Evolutionary conservation across 805 yeast genomes (phyloP).

Genomic region (Blastobotrys muscicola): DNA sequence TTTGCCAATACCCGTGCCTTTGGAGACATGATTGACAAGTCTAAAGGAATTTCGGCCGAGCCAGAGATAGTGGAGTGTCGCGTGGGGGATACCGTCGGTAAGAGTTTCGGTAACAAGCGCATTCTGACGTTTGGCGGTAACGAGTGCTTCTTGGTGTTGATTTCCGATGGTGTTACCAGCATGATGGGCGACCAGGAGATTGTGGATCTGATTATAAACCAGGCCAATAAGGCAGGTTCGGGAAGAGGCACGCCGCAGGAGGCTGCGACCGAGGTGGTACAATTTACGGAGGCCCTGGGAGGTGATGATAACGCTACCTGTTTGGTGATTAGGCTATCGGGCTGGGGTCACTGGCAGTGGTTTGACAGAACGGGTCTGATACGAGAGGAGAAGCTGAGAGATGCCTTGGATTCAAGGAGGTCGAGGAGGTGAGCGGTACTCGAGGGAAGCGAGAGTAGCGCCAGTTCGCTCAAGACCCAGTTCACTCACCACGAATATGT

Average conservation of each 20-base stretch:
- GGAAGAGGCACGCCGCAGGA: constrained; percentile 70
- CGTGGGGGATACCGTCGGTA: constrained; percentile 43
- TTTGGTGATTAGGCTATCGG: constrained; percentile 62
- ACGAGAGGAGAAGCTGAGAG: constrained; percentile 61
- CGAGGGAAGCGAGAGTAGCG: too few relatives aligned
- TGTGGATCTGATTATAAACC: constrained; percentile 72
- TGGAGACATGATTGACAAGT: constrained; percentile 78
- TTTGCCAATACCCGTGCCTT: constrained; percentile 90
- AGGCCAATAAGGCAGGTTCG: constrained; percentile 45
- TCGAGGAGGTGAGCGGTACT: too few relatives aligned
- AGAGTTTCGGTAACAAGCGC: not conserved
- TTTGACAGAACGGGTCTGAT: constrained; percentile 73
- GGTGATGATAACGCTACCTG: constrained; percentile 97
- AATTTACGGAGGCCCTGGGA: constrained; percentile 76
- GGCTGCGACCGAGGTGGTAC: constrained; percentile 77
- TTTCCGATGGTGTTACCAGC: constrained; percentile 84
- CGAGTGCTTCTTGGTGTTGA: constrained; percentile 74
- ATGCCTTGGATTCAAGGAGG: constrained; percentile 22
- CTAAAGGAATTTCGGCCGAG: constrained; percentile 81
- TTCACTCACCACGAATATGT: too few relatives aligned
- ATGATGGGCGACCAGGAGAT: constrained; percentile 81
- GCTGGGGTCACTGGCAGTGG: constrained; percentile 86
- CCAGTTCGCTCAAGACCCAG: too few relatives aligned
- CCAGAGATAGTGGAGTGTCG: constrained; percentile 71
- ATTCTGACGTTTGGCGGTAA: constrained; percentile 55